A percentile compares a stretch with the other conserved stretches of the same genome.
phyloP scores from a whole-genome alignment of 306 rosid genomes.

The Psophocarpus tetragonolobus region DNA sequence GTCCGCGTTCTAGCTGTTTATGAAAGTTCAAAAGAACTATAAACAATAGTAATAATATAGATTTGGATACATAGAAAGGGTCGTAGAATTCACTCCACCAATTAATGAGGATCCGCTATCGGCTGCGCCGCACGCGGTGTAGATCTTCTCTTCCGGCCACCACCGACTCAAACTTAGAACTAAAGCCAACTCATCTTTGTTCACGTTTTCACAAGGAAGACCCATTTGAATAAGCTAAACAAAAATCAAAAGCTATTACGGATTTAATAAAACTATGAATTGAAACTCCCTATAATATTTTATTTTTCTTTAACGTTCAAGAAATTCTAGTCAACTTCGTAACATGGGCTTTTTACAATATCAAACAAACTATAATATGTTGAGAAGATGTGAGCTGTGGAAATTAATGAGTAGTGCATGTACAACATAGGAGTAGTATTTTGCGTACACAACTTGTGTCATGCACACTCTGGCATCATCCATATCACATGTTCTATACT shows the following conservation, averaged over 20 bases:
- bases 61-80: not conserved
- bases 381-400: constrained; percentile 22
- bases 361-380: not conserved
- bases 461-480: constrained; percentile 22
- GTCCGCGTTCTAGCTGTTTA: not conserved
- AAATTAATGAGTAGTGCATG: constrained; percentile 9
- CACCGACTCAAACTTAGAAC: constrained; percentile 44
- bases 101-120: constrained; percentile 64
- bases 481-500: not conserved
- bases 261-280: not conserved
- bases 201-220: constrained; percentile 44
- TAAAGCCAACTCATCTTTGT: constrained; percentile 36
- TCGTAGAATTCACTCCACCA: constrained; percentile 19
- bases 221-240: constrained; percentile 23
- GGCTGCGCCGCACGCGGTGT: constrained; percentile 65
- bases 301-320: constrained; percentile 1
- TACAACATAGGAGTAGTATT: not conserved
- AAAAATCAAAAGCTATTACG: constrained; percentile 16
- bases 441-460: not conserved
- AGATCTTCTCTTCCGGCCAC: constrained; percentile 32
- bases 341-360: constrained; percentile 28
- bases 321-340: constrained; percentile 32
- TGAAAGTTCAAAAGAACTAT: not conserved
- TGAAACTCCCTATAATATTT: not conserved
- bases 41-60: not conserved